Conservation (phyloP, 306 rosid species). For the Dicorynia guianensis region DNA sequence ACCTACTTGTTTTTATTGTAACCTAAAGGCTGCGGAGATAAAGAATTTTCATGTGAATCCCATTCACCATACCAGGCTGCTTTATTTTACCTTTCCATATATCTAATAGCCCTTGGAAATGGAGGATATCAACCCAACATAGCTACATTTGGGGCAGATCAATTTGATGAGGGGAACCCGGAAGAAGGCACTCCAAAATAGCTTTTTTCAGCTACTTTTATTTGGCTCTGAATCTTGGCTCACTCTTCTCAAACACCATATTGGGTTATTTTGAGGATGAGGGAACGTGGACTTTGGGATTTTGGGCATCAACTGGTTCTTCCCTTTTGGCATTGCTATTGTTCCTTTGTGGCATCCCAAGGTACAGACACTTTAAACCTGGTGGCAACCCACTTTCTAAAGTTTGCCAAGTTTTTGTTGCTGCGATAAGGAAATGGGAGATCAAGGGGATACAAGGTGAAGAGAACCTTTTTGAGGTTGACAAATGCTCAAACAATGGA, state of each 20-base stretch:
- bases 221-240: slow-evolving; percentile 80
- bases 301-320: slow-evolving; percentile 89
- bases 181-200: slow-evolving; percentile 67
- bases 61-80: slow-evolving; percentile 49
- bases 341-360: too few relatives aligned
- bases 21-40: slow-evolving; percentile 76
- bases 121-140: slow-evolving; percentile 89
- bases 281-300: slow-evolving; percentile 76
- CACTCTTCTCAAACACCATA: slow-evolving; percentile 83
- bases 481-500: slow-evolving; percentile 42
- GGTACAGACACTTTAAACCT: too few relatives aligned
- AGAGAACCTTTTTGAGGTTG: slow-evolving; percentile 53
- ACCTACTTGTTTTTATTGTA: slow-evolving; percentile 62
- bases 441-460: slow-evolving; percentile 41
- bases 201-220: slow-evolving; percentile 86
- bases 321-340: too few relatives aligned
- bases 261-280: slow-evolving; percentile 79
- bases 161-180: slow-evolving; percentile 75
- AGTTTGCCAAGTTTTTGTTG: slow-evolving; percentile 64
- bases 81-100: slow-evolving; percentile 66
- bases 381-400: too few relatives aligned
- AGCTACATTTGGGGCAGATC: slow-evolving; percentile 91
- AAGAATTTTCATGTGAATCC: slow-evolving; percentile 54
- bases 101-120: slow-evolving; percentile 76
- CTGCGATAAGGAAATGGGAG: slow-evolving; percentile 74